Evolutionary conservation across 148 eudicot species (phyloP), one percentile per base, ranked within the genome.

Genomic region (Dysphania ambrosioides): DNA sequence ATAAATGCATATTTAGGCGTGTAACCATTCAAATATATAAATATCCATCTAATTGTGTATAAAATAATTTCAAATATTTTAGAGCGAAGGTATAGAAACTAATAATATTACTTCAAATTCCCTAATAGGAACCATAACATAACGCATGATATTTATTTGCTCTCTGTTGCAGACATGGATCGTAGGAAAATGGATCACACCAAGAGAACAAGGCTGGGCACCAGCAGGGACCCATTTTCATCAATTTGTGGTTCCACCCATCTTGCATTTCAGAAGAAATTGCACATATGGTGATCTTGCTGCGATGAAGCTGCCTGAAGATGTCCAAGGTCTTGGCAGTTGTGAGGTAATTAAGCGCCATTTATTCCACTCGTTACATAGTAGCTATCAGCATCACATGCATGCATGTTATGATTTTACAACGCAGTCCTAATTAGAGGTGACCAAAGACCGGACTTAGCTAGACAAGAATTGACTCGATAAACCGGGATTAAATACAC

Each of bases 241-340:
- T 75, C 96, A 90, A 77, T 90, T 90, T 77, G 96, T 88, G 49
- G 96, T 90, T 27, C 96, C 96, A 40, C 92, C 96, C 5, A 87
- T 88, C 64, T 73, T 85, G 76, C 72, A 78, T 13, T 84, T 87
- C 36, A 79, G 96, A 72, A 72, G 87, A 69, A 90, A 90, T 75
- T 90, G 96, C 57, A 90, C 90, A 3, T 90, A 90, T 70, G 89
- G 90, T 59, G 89, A 88, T 74, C 88, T 88, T 66, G 96, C 96
- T 16, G 92, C 96, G 72, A 90, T 90, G 96, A 88, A 64, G 63
- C 61, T 90, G 16, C 96, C 96, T 7, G 75, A 81, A 32, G 90
- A 90, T 66, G 96, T 82, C 35, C 75, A 87, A 70, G 96, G 92
- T 44, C 85, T 90, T 24, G 82, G 84, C 58, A 71, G 71, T 68